These are phyloP conservation scores for Jackrogersella minutella DNA, from an alignment of 495 filamentous ascomycete genomes.

Conservation along the genomic window DNA sequence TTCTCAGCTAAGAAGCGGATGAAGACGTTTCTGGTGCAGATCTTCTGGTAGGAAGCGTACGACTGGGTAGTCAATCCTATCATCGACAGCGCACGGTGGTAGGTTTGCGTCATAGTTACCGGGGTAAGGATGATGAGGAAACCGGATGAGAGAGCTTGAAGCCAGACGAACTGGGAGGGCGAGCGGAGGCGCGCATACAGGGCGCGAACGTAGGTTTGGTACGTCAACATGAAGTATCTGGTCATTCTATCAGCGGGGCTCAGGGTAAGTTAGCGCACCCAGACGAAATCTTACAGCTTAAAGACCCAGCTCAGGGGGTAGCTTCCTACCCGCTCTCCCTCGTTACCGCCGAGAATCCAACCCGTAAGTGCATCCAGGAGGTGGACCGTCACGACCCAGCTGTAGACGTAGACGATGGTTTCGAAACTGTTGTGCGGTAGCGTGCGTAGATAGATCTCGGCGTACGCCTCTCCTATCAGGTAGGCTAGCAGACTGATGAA, in stretches of 20 bases:
- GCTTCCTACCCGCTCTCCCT: conserved; percentile 67
- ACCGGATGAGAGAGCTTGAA: conserved; percentile 65
- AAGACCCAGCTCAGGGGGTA: conserved; percentile 71
- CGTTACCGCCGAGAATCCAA: conserved; percentile 67
- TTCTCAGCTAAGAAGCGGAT: conserved; percentile 68
- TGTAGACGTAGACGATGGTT: conserved; percentile 71
- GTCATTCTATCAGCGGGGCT: conserved; percentile 30
- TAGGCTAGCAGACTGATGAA: conserved; percentile 66
- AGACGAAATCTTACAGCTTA: conserved; percentile 58
- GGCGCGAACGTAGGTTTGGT: conserved; percentile 74
- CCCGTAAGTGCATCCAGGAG: conserved; percentile 66
- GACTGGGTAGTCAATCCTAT: conserved; percentile 60
- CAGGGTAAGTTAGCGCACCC: conserved; percentile 1
- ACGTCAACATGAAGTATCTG: conserved; percentile 70
- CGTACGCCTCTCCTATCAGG: conserved; percentile 70
- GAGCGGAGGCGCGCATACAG: conserved; percentile 69
- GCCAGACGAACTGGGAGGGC: conserved; percentile 65
- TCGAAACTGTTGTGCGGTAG: conserved; percentile 68
- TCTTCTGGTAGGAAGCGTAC: conserved; percentile 67
- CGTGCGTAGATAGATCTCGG: conserved; percentile 69
- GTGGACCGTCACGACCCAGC: conserved; percentile 69
- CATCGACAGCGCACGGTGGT: conserved; percentile 59
- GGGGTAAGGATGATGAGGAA: conserved; percentile 66
- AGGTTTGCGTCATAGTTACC: conserved; percentile 64
- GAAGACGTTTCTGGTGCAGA: conserved; percentile 67